phyloP scores from a whole-genome alignment of 352 stramenopile species.

The Globisporangium nagaii region DNA sequence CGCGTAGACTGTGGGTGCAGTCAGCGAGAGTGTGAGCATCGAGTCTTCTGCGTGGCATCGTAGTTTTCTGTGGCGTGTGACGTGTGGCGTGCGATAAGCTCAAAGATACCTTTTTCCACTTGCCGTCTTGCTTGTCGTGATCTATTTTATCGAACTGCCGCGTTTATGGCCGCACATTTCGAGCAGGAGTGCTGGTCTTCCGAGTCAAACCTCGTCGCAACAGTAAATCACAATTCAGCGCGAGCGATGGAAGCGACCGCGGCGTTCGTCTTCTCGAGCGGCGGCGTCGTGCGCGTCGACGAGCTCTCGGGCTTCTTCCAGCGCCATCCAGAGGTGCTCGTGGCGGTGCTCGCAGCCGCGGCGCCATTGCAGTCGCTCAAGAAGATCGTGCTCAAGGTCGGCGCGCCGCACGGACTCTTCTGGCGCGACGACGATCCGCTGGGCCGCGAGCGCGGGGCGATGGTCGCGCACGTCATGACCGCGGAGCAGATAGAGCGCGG shows the following conservation, averaged over 20 bases:
- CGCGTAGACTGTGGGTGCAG: not conserved
- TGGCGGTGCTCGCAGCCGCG: not conserved
- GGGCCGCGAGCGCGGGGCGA: not conserved
- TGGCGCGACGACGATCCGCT: conserved; percentile 5
- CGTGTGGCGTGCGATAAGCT: too few species aligned
- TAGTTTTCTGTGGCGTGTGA: too few species aligned
- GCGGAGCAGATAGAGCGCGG: not conserved
- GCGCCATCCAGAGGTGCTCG: not conserved
- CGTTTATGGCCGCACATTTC: too few species aligned
- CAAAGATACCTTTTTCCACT: too few species aligned
- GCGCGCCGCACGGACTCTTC: not conserved
- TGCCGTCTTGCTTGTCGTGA: too few species aligned
- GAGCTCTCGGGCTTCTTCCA: conserved; percentile 17
- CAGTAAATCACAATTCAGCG: too few species aligned
- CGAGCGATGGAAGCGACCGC: conserved; percentile 3
- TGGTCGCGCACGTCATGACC: conserved; percentile 2
- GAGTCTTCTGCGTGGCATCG: too few species aligned
- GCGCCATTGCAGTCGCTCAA: not conserved
- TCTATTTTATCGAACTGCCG: too few species aligned
- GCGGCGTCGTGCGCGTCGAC: conserved; percentile 3
- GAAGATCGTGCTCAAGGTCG: not conserved
- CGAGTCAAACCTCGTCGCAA: too few species aligned
- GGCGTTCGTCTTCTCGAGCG: conserved; percentile 12
- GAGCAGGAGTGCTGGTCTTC: too few species aligned
- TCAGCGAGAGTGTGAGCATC: not conserved